Percentiles rank a stretch among this genome's conserved stretches.
These are phyloP conservation scores for Cyphellophora attinorum DNA, from an alignment of 2,329 filamentous ascomycete species.

Conservation along the genomic window DNA sequence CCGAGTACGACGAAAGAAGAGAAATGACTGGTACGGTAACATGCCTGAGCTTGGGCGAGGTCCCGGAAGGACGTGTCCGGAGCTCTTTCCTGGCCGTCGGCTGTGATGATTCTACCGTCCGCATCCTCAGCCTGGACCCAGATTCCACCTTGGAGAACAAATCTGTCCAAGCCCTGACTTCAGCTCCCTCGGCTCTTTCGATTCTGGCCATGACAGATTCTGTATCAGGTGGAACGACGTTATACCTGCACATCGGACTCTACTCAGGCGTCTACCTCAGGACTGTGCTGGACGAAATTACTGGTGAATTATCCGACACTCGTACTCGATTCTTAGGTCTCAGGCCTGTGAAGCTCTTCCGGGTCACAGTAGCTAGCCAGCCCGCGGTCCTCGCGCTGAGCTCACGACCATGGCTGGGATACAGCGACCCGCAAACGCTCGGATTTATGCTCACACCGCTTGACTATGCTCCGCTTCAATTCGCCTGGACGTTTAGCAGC, in stretches of 20 bases:
- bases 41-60: constrained; percentile 83
- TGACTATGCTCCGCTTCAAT: constrained; percentile 79
- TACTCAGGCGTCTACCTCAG: constrained; percentile 93
- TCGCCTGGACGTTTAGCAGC: constrained; percentile 93
- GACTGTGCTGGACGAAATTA: constrained; percentile 89
- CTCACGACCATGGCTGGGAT: constrained; percentile 91
- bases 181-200: constrained; percentile 75
- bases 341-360: constrained; percentile 80
- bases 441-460: constrained; percentile 88
- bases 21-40: constrained; percentile 95
- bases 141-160: constrained; percentile 88
- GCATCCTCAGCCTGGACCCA: constrained; percentile 80
- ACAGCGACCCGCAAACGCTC: constrained; percentile 77
- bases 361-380: constrained; percentile 77
- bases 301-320: constrained; percentile 89
- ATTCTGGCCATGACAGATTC: constrained; percentile 97
- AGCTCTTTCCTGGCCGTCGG: constrained; percentile 93
- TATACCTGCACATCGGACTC: constrained; percentile 92
- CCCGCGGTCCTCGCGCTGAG: constrained; percentile 82
- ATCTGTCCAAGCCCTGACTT: constrained; percentile 86
- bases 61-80: constrained; percentile 78
- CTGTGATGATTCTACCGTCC: constrained; percentile 91
- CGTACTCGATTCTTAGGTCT: constrained; percentile 89
- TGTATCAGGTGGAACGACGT: constrained; percentile 73
- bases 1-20: constrained; percentile 90